Conservation (phyloP, 148 eudicot genomes). For the Agrostemma githago region DNA sequence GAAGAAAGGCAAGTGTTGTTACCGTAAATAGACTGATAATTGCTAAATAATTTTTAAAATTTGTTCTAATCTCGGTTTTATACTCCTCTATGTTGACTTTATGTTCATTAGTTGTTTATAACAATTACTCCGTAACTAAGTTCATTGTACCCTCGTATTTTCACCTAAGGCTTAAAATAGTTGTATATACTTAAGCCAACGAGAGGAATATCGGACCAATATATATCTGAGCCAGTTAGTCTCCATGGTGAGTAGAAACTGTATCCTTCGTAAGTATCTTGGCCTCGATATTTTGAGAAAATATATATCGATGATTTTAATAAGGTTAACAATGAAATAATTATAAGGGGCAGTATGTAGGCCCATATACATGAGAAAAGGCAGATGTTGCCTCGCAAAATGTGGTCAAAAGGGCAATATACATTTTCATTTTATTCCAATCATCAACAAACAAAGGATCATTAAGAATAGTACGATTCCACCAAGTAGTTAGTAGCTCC, state of each 20-base stretch:
- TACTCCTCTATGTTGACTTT: background rate
- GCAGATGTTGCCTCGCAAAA: background rate
- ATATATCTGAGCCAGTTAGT: background rate
- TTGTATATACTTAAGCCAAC: too few species aligned
- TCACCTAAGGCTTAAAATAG: background rate
- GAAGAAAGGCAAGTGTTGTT: background rate
- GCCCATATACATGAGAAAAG: background rate
- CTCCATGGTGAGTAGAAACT: background rate
- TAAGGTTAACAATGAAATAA: background rate
- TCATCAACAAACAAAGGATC: background rate
- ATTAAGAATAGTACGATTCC: background rate
- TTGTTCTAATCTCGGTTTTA: too few species aligned
- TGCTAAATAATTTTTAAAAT: background rate
- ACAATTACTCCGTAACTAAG: background rate
- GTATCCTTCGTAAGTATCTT: background rate
- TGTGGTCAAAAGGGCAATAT: background rate
- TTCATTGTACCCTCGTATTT: background rate
- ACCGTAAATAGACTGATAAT: background rate
- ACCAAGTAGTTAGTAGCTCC: background rate
- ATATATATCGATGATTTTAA: too few species aligned
- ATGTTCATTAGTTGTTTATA: background rate
- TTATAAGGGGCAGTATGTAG: background rate
- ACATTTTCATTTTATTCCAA: background rate
- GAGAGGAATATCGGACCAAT: background rate
- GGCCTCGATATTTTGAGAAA: background rate